Evolutionary conservation across 2,329 filamentous ascomycete species (phyloP).

Genomic region (Colletotrichum eremochloae): DNA sequence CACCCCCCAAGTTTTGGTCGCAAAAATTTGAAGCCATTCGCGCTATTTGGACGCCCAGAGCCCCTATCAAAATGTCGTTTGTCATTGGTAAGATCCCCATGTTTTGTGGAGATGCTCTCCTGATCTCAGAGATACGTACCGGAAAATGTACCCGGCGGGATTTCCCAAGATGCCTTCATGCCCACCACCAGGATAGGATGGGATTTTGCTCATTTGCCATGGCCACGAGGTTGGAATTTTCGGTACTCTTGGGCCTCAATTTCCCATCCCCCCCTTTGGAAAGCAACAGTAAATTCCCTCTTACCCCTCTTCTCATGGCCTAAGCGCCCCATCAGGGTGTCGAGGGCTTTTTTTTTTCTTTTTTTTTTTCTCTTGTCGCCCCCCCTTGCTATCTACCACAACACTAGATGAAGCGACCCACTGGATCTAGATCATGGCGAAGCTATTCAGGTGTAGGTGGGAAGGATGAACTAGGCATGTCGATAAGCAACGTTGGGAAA

Average conservation of each 20-base stretch:
- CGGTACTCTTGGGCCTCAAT: conserved; percentile 34
- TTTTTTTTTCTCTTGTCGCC: conserved; percentile 1
- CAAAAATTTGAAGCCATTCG: conserved; percentile 33
- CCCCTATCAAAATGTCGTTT: background rate
- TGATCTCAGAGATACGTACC: conserved; percentile 27
- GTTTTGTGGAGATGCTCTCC: conserved; percentile 18
- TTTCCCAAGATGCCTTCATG: background rate
- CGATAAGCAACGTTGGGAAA: background rate
- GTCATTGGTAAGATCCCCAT: conserved; percentile 36
- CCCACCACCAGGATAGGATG: conserved; percentile 24
- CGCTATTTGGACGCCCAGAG: background rate
- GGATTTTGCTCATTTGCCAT: conserved; percentile 41
- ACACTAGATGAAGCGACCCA: conserved; percentile 3
- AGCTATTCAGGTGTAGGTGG: conserved; percentile 14
- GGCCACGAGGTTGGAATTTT: conserved; percentile 24
- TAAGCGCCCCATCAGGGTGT: conserved; percentile 18
- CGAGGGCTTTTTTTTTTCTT: background rate
- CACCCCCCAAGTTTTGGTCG: background rate
- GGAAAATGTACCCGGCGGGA: conserved; percentile 3
- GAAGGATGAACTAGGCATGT: background rate
- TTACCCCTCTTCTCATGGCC: conserved; percentile 13
- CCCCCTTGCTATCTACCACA: background rate
- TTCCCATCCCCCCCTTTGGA: conserved; percentile 26
- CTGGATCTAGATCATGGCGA: conserved; percentile 28
- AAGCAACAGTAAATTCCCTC: conserved; percentile 19